A percentile compares a stretch with the other conserved stretches of the same genome.
Evolutionary conservation across 2,329 filamentous ascomycete genomes (phyloP).

Genomic region (Trichoderma sp.): DNA sequence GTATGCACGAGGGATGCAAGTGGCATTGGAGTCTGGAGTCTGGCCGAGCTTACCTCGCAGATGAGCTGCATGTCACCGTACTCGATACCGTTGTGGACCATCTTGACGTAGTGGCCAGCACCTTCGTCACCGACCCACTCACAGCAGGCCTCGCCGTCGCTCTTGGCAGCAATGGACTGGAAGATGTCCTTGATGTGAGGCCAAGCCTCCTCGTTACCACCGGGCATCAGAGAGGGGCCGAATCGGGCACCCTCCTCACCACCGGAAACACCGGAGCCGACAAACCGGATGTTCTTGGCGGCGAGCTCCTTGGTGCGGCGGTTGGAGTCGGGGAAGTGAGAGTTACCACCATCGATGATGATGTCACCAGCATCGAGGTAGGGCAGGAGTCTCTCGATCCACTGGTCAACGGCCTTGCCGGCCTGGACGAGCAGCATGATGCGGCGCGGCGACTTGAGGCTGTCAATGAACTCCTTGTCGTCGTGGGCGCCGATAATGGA

Average conservation of each 20-base stretch:
- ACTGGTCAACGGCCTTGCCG: slow-evolving; percentile 95
- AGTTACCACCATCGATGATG: slow-evolving; percentile 98
- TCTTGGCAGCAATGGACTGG: slow-evolving; percentile 97
- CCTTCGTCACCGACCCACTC: slow-evolving; percentile 99
- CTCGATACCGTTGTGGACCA: slow-evolving; percentile 99
- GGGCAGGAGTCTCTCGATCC: slow-evolving; percentile 92
- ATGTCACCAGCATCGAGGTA: slow-evolving; percentile 85
- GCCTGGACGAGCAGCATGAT: slow-evolving; percentile 99
- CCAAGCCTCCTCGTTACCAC: slow-evolving; percentile 98
- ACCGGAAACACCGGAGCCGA: slow-evolving; percentile 96
- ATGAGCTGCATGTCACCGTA: slow-evolving; percentile 99
- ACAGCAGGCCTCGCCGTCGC: slow-evolving; percentile 94
- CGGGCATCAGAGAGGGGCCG: slow-evolving; percentile 96
- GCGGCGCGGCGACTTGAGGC: slow-evolving; percentile 95
- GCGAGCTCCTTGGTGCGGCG: slow-evolving; percentile 87
- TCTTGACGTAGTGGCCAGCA: slow-evolving; percentile 99
- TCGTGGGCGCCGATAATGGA: slow-evolving; percentile 90
- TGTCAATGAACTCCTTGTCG: slow-evolving; percentile 89
- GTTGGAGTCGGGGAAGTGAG: slow-evolving; percentile 98
- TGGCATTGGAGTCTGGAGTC: too few species aligned
- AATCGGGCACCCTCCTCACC: slow-evolving; percentile 99
- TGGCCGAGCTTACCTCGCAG: slow-evolving; percentile 69
- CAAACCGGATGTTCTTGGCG: slow-evolving; percentile 87
- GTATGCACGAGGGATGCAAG: not conserved
- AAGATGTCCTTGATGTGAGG: slow-evolving; percentile 98